Conservation (phyloP, 352 stramenopile genomes). For the Globisporangium spinosum region DNA sequence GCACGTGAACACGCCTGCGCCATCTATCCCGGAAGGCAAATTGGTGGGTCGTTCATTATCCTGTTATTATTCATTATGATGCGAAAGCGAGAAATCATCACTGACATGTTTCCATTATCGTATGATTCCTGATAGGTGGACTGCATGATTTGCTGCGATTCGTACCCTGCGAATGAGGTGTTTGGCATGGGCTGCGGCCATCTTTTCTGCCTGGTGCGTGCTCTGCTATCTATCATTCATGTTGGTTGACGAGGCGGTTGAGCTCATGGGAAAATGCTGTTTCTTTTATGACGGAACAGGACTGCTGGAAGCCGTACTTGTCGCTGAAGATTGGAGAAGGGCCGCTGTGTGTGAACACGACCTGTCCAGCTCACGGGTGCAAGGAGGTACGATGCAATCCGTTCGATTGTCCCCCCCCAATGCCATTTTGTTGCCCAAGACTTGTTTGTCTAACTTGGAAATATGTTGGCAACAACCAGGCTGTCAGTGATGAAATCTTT, state of each 20-base stretch:
- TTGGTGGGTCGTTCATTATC: conserved; percentile 32
- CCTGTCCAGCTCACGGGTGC: conserved; percentile 94
- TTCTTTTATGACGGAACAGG: conserved; percentile 22
- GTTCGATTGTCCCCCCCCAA: background rate
- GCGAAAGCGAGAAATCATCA: background rate
- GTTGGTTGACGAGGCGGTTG: background rate
- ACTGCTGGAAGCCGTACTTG: conserved; percentile 86
- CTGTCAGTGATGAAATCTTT: conserved; percentile 68
- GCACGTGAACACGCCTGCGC: conserved; percentile 38
- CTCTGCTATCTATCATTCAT: conserved; percentile 16
- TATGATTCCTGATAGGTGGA: conserved; percentile 37
- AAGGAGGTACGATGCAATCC: conserved; percentile 67
- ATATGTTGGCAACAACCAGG: conserved; percentile 19
- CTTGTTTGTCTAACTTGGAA: background rate
- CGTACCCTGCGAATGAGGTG: conserved; percentile 62
- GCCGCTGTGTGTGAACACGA: conserved; percentile 91
- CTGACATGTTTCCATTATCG: background rate
- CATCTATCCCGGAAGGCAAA: conserved; percentile 31
- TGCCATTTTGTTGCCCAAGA: background rate
- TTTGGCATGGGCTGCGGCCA: conserved; percentile 96
- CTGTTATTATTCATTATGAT: background rate
- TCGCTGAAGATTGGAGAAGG: conserved; percentile 90
- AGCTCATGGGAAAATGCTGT: background rate
- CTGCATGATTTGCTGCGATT: conserved; percentile 95
- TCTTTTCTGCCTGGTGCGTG: conserved; percentile 92